Conservation (phyloP, 495 filamentous ascomycete genomes). For the Aspergillus heteromorphus region DNA sequence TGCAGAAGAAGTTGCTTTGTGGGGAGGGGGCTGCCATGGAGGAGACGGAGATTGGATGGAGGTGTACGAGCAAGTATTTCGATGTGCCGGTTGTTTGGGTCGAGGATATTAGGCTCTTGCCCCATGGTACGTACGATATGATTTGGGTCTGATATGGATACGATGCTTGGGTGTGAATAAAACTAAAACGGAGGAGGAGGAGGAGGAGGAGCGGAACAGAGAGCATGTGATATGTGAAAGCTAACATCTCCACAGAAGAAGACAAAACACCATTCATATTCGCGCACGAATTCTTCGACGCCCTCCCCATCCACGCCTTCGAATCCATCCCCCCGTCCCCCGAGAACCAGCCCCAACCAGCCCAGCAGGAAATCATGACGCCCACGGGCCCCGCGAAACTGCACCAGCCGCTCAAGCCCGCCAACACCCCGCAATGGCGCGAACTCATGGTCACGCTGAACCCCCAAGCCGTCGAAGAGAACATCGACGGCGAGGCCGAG, state of each 20-base stretch:
- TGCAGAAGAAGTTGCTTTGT: conserved; percentile 81
- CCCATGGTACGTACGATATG: conserved; percentile 52
- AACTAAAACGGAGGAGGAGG: too few relatives aligned
- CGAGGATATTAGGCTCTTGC: conserved; percentile 79
- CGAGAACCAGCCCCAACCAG: conserved; percentile 25
- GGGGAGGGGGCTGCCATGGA: conserved; percentile 62
- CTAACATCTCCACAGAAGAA: conserved; percentile 24
- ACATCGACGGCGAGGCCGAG: conserved; percentile 51
- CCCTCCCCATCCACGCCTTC: conserved; percentile 96
- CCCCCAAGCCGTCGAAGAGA: conserved; percentile 48
- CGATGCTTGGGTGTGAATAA: too few relatives aligned
- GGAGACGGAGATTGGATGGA: conserved; percentile 68
- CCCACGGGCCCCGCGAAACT: conserved; percentile 41
- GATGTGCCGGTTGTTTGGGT: conserved; percentile 77
- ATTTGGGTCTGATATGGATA: too few relatives aligned
- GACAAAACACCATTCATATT: conserved; percentile 83
- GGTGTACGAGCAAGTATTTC: conserved; percentile 70
- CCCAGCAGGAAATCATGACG: conserved; percentile 39
- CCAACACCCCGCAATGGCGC: conserved; percentile 66
- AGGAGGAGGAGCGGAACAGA: too few relatives aligned
- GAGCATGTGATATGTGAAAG: not conserved
- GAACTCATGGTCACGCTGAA: conserved; percentile 75
- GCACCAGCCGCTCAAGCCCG: conserved; percentile 38
- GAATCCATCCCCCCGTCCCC: conserved; percentile 55
- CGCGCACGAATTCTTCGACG: conserved; percentile 98